A percentile compares a stretch with the other conserved stretches of the same genome.
Conservation (phyloP, 1,139 yeast species). For the Sugiyamaella castrensis region DNA sequence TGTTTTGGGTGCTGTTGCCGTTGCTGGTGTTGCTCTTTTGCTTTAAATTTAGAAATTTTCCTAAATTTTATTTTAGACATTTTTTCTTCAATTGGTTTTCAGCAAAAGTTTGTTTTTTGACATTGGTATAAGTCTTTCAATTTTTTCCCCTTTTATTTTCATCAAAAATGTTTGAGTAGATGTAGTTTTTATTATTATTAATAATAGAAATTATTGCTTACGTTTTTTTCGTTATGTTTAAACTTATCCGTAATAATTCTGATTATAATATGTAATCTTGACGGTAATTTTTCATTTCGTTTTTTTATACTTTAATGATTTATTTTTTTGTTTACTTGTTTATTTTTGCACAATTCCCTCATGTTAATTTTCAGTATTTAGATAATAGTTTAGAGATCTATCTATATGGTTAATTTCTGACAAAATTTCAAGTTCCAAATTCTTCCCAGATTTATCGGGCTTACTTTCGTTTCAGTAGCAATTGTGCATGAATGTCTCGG, state of each 20-base stretch:
- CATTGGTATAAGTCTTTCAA: background rate
- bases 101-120: too few species aligned
- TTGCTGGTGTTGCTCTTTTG: conserved; percentile 23
- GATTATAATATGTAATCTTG: background rate
- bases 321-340: conserved; percentile 1
- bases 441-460: too few species aligned
- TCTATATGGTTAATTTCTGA: too few species aligned
- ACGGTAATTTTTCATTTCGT: background rate
- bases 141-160: background rate
- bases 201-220: conserved; percentile 3
- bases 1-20: conserved; percentile 18
- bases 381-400: background rate
- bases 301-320: conserved; percentile 10
- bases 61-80: conserved; percentile 6
- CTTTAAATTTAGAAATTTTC: conserved; percentile 14
- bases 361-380: background rate
- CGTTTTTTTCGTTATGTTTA: conserved; percentile 2
- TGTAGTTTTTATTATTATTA: conserved; percentile 1
- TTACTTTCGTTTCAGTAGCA: too few species aligned
- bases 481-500: too few species aligned
- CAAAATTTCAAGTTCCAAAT: too few species aligned
- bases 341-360: background rate
- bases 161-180: conserved; percentile 4
- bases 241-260: background rate
- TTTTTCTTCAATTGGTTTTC: background rate